These are phyloP conservation scores for Fistulinella prunicolor DNA, from an alignment of 768 basidiomycete species.

Conservation along the genomic window DNA sequence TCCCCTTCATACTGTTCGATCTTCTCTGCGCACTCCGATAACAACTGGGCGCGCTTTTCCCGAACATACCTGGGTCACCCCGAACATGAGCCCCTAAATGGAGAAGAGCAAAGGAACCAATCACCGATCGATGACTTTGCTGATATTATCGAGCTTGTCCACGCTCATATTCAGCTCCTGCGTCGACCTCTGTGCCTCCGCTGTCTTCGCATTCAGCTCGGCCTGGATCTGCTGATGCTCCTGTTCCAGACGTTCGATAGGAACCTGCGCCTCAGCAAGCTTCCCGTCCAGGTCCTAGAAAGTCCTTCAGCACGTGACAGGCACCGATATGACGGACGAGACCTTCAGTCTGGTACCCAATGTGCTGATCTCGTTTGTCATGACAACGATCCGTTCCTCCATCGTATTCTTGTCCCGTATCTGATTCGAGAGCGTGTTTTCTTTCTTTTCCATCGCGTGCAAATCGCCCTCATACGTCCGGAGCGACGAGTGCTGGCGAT, in stretches of 20 bases:
- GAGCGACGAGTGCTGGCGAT: slow-evolving; percentile 52
- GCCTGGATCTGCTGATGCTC: slow-evolving; percentile 49
- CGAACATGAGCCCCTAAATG: neutral
- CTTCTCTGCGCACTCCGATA: slow-evolving; percentile 56
- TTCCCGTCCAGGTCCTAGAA: slow-evolving; percentile 60
- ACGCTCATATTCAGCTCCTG: slow-evolving; percentile 66
- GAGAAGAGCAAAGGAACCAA: neutral
- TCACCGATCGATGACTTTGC: slow-evolving; percentile 65
- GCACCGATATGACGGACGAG: neutral
- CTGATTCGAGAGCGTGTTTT: slow-evolving; percentile 54
- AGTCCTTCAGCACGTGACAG: neutral
- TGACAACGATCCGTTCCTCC: slow-evolving; percentile 54
- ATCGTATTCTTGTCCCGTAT: slow-evolving; percentile 55
- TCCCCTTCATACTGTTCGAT: slow-evolving; percentile 48
- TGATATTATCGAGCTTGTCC: slow-evolving; percentile 59
- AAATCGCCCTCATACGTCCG: slow-evolving; percentile 59
- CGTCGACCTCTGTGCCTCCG: slow-evolving; percentile 49
- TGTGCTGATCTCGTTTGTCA: slow-evolving; percentile 54
- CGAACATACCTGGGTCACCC: slow-evolving; percentile 61
- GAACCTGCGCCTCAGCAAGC: slow-evolving; percentile 58
- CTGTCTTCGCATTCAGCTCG: slow-evolving; percentile 47
- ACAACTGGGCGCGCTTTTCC: slow-evolving; percentile 57
- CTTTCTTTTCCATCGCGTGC: slow-evolving; percentile 59
- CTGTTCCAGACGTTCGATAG: slow-evolving; percentile 60
- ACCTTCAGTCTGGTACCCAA: slow-evolving; percentile 53